These are phyloP conservation scores for Kazachstania sp. DNA, from an alignment of 1,139 yeast species.

Conservation along the genomic window DNA sequence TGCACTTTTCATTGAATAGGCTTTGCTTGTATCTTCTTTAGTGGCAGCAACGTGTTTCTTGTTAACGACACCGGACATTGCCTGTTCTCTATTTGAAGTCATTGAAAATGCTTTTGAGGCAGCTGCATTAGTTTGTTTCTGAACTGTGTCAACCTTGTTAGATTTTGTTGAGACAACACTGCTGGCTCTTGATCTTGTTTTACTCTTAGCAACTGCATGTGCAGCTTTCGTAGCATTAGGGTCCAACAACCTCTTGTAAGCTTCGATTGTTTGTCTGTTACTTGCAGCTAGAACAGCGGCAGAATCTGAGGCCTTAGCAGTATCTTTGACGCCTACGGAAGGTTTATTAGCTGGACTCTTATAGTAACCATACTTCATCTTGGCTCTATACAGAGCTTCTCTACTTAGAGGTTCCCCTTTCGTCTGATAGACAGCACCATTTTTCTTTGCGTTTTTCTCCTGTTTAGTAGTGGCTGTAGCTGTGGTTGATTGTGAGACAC, in stretches of 20 bases:
- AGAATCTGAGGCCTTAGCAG: conserved; percentile 51
- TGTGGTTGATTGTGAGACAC: not conserved
- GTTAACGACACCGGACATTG: not conserved
- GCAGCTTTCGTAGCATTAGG: conserved; percentile 30
- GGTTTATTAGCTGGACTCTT: conserved; percentile 57
- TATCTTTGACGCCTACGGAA: conserved; percentile 52
- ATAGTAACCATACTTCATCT: conserved; percentile 65
- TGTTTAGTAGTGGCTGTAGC: not conserved
- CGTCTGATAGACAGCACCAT: conserved; percentile 42
- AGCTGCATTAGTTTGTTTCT: conserved; percentile 19
- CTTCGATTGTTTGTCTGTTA: conserved; percentile 52
- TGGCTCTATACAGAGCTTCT: conserved; percentile 72
- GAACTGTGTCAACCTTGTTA: not conserved
- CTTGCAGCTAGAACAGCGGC: conserved; percentile 71
- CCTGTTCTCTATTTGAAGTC: conserved; percentile 6
- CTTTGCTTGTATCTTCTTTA: conserved; percentile 6
- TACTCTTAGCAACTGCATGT: conserved; percentile 15
- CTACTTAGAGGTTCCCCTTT: conserved; percentile 61
- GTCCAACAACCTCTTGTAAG: conserved; percentile 53
- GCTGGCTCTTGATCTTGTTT: not conserved
- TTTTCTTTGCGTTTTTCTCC: conserved; percentile 3
- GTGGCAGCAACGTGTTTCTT: not conserved
- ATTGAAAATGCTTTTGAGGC: conserved; percentile 28
- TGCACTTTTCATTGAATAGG: conserved; percentile 20
- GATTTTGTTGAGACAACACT: conserved; percentile 1